Percentiles rank a stretch among this genome's conserved stretches.
Conservation (phyloP, 2,329 filamentous ascomycete genomes). For the Fusarium sp. region DNA sequence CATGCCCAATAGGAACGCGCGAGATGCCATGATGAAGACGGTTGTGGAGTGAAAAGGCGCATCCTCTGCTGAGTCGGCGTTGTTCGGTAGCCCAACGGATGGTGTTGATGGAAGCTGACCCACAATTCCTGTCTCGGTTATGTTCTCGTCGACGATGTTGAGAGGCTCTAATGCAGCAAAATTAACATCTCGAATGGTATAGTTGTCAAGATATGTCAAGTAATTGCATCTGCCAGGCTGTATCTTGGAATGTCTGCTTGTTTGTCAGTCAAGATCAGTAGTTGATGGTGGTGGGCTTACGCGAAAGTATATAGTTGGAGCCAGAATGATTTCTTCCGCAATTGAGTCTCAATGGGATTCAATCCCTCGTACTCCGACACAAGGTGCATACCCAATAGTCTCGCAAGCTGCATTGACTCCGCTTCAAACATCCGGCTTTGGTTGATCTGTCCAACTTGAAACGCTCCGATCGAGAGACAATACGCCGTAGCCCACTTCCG, state of each 20-base stretch:
- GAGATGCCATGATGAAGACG: not conserved
- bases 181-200: not conserved
- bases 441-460: not conserved
- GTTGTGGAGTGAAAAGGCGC: not conserved
- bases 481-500: not conserved
- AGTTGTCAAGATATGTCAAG: not conserved
- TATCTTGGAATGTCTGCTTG: not conserved
- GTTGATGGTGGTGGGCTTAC: rapidly evolving
- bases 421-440: not conserved
- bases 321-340: conserved; percentile 1
- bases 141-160: not conserved
- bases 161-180: not conserved
- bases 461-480: not conserved
- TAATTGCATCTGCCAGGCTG: not conserved
- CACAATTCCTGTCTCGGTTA: not conserved
- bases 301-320: not conserved
- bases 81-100: not conserved
- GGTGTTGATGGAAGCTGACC: not conserved
- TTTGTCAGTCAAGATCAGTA: rapidly evolving
- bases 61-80: not conserved
- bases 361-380: not conserved
- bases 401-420: not conserved
- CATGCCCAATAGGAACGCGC: not conserved
- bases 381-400: not conserved
- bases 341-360: not conserved